Evolutionary conservation across 371 early-diverging fungal species (phyloP).

Genomic region (Mortierella sp.): DNA sequence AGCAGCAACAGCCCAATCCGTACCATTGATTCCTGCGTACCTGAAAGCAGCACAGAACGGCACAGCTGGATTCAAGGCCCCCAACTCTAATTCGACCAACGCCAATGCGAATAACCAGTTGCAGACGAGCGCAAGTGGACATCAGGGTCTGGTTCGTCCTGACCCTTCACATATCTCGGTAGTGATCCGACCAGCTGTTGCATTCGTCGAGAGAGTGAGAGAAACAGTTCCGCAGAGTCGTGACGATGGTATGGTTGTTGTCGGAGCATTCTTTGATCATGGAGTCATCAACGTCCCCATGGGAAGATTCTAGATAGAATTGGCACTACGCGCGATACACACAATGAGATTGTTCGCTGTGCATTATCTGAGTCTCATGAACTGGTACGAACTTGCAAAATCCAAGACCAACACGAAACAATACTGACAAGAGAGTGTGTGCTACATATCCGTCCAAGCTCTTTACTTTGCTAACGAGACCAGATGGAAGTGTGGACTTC

Average conservation of each 20-base stretch:
- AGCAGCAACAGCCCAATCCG: slow-evolving; percentile 41
- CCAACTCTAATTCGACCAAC: neutral
- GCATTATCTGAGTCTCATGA: no score
- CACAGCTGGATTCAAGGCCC: slow-evolving; percentile 26
- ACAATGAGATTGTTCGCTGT: no score
- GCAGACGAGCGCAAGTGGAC: slow-evolving; percentile 48
- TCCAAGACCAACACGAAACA: no score
- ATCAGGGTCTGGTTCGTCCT: slow-evolving; percentile 38
- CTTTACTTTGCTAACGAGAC: slow-evolving; percentile 2
- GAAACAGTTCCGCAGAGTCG: slow-evolving; percentile 47
- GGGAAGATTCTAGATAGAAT: slow-evolving; percentile 26
- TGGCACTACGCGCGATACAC: neutral
- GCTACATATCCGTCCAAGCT: no score
- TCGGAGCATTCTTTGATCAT: slow-evolving; percentile 53
- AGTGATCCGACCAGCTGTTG: slow-evolving; percentile 45
- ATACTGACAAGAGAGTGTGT: no score
- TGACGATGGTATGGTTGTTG: slow-evolving; percentile 50
- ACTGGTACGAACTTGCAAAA: no score
- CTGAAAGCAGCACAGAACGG: slow-evolving; percentile 43
- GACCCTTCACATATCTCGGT: slow-evolving; percentile 49
- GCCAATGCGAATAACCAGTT: slow-evolving; percentile 14
- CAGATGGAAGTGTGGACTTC: slow-evolving; percentile 22
- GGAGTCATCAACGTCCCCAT: slow-evolving; percentile 52
- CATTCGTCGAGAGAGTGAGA: slow-evolving; percentile 43
- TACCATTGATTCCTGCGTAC: slow-evolving; percentile 47